Evolutionary conservation across 768 basidiomycete genomes (phyloP).

Genomic region (Suillus brevipes): DNA sequence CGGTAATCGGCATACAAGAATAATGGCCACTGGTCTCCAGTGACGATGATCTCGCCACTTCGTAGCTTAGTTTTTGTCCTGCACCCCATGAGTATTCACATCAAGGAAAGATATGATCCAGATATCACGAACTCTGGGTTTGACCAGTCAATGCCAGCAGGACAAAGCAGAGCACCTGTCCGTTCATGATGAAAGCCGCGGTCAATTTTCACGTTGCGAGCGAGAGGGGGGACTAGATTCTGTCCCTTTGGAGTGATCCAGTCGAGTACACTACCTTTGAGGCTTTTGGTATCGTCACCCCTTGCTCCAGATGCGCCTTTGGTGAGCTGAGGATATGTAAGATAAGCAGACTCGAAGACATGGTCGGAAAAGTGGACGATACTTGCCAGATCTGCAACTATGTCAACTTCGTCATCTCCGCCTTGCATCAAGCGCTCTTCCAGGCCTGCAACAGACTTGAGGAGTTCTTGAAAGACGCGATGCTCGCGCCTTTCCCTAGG

Average conservation of each 20-base stretch:
- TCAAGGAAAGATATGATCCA: neutral
- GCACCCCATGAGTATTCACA: neutral
- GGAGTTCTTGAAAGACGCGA: too few relatives aligned
- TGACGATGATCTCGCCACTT: conserved; percentile 18
- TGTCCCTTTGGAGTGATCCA: conserved; percentile 26
- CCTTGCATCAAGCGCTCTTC: conserved; percentile 16
- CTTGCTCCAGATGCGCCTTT: conserved; percentile 22
- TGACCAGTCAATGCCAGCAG: conserved; percentile 22
- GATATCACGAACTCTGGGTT: conserved; percentile 14
- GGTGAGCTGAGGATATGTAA: neutral
- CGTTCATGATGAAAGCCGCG: conserved; percentile 18
- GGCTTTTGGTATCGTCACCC: conserved; percentile 15
- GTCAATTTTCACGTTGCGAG: conserved; percentile 16
- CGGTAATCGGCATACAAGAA: too few relatives aligned
- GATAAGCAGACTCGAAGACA: neutral
- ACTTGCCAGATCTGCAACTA: conserved; percentile 20
- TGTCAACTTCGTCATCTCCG: conserved; percentile 15
- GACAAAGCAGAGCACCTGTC: conserved; percentile 24
- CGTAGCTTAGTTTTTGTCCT: conserved; percentile 4
- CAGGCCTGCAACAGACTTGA: neutral
- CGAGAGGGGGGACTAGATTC: conserved; percentile 9
- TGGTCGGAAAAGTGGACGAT: neutral
- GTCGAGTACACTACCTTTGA: conserved; percentile 23
- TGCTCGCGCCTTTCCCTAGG: too few relatives aligned
- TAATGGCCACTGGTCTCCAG: conserved; percentile 3